Evolutionary conservation across 2,329 filamentous ascomycete species (phyloP).

Genomic region (Fusarium paranaense): DNA sequence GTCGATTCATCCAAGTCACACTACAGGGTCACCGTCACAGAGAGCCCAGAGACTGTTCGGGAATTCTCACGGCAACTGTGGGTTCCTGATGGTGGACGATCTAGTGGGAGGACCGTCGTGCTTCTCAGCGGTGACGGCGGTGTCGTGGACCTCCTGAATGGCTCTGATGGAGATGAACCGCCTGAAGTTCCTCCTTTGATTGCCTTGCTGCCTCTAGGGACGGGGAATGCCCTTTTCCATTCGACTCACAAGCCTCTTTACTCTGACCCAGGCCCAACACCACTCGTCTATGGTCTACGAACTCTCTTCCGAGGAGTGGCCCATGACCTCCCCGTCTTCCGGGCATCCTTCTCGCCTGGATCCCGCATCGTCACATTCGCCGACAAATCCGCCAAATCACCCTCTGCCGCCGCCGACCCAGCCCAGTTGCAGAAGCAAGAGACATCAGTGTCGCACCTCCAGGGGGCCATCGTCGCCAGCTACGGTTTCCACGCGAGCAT

Average conservation of each 20-base stretch:
- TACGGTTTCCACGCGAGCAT: conserved; percentile 92
- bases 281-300: conserved; percentile 63
- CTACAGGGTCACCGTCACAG: conserved; percentile 67
- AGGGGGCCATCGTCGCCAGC: conserved; percentile 87
- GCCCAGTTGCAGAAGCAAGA: conserved; percentile 44
- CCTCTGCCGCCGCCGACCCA: not conserved
- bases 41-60: conserved; percentile 71
- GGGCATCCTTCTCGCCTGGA: conserved; percentile 69
- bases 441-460: conserved; percentile 56
- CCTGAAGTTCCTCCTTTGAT: conserved; percentile 55
- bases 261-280: conserved; percentile 49
- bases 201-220: conserved; percentile 70
- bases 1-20: not conserved
- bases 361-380: conserved; percentile 60
- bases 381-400: conserved; percentile 18
- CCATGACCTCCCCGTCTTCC: conserved; percentile 70
- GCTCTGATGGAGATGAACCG: conserved; percentile 48
- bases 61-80: conserved; percentile 65
- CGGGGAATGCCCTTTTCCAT: conserved; percentile 74
- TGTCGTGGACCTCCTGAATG: conserved; percentile 84
- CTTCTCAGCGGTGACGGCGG: conserved; percentile 92
- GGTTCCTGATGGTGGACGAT: conserved; percentile 42
- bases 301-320: conserved; percentile 70
- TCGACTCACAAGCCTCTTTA: conserved; percentile 71
- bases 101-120: conserved; percentile 68